phyloP scores from a whole-genome alignment of 2,329 filamentous ascomycete species.

The Proliferodiscus dingleyae region DNA sequence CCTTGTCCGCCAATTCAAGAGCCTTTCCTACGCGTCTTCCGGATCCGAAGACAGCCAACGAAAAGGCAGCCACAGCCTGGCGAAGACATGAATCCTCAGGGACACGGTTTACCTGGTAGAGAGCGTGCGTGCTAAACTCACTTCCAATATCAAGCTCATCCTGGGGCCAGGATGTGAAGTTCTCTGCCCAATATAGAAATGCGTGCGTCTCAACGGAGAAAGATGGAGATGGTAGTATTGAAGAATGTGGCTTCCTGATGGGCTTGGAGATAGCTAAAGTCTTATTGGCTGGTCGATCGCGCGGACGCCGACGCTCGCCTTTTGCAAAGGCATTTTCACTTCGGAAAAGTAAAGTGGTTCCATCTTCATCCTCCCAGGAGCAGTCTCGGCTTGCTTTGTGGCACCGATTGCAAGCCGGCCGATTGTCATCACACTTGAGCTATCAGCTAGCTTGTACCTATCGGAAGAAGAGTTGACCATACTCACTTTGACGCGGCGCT shows the following conservation, averaged over 20 bases:
- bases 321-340: slow-evolving; percentile 24
- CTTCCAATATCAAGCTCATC: slow-evolving; percentile 19
- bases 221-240: not conserved
- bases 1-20: slow-evolving; percentile 9
- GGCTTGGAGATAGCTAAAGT: too few relatives aligned
- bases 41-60: slow-evolving; percentile 21
- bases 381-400: slow-evolving; percentile 20
- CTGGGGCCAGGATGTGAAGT: slow-evolving; percentile 16
- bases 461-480: not conserved
- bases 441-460: not conserved
- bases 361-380: slow-evolving; percentile 18
- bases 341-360: slow-evolving; percentile 16
- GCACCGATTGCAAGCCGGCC: slow-evolving; percentile 14
- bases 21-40: slow-evolving; percentile 11
- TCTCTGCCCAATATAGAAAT: slow-evolving; percentile 22
- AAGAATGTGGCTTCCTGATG: too few relatives aligned
- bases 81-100: slow-evolving; percentile 18
- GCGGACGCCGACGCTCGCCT: slow-evolving; percentile 20
- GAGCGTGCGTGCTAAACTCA: slow-evolving; percentile 20
- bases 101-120: slow-evolving; percentile 10
- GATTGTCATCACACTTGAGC: slow-evolving; percentile 18
- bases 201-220: slow-evolving; percentile 18
- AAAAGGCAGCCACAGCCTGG: slow-evolving; percentile 21
- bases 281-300: too few relatives aligned
- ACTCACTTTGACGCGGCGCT: slow-evolving; percentile 20